Percentiles rank a stretch among this genome's conserved stretches.
phyloP scores from a whole-genome alignment of 1,139 yeast genomes.

The Eremothecium gossypii region DNA sequence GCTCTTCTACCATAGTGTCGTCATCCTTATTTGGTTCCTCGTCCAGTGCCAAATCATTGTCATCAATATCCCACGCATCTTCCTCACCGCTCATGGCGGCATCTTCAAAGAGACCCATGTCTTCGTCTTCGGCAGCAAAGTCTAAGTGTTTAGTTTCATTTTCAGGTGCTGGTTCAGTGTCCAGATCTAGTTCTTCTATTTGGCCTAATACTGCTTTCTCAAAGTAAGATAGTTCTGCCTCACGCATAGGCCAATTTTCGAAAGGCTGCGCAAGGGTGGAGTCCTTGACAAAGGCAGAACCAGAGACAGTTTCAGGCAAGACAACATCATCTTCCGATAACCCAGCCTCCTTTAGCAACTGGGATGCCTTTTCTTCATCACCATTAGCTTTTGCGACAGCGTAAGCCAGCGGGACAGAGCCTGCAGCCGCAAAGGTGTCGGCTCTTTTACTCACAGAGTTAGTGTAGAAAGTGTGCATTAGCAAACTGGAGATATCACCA shows the following conservation, averaged over 20 bases:
- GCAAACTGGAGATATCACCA: conserved; percentile 68
- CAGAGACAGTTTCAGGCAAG: conserved; percentile 42
- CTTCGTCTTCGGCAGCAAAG: conserved; percentile 31
- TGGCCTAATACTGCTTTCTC: conserved; percentile 79
- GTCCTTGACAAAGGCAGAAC: conserved; percentile 14
- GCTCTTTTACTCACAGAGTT: conserved; percentile 72
- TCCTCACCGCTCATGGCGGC: conserved; percentile 43
- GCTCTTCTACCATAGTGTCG: conserved; percentile 36
- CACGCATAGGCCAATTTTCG: conserved; percentile 76
- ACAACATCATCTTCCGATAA: conserved; percentile 55
- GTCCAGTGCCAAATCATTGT: conserved; percentile 56
- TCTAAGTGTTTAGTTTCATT: conserved; percentile 12
- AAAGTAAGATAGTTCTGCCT: conserved; percentile 65
- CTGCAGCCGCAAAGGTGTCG: conserved; percentile 63
- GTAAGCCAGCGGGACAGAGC: conserved; percentile 83
- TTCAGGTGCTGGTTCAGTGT: conserved; percentile 30
- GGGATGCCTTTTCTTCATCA: conserved; percentile 60
- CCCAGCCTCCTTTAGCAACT: conserved; percentile 61
- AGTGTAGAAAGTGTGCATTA: conserved; percentile 74
- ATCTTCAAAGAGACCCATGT: conserved; percentile 28
- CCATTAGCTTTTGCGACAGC: conserved; percentile 88
- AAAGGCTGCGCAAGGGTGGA: conserved; percentile 22
- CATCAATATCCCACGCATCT: conserved; percentile 51
- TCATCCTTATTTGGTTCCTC: conserved; percentile 51
- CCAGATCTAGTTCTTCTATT: conserved; percentile 47